Evolutionary conservation across 2,329 filamentous ascomycete species (phyloP).

Genomic region (Phyllosticta citribraziliensis): DNA sequence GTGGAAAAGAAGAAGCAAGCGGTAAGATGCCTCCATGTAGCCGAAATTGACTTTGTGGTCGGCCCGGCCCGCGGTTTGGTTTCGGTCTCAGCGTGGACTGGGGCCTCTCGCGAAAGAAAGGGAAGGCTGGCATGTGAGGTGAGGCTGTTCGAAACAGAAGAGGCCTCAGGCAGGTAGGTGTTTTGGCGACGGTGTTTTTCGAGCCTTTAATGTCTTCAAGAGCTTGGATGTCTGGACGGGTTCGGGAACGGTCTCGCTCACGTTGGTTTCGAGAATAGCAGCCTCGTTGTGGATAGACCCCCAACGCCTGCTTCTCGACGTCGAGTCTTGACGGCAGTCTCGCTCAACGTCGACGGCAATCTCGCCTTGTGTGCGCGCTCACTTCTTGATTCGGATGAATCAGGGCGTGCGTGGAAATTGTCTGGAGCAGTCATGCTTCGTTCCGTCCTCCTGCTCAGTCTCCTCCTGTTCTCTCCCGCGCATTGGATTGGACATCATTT

Average conservation of each 20-base stretch:
- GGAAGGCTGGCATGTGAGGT: too few relatives aligned
- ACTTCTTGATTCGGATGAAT: background rate
- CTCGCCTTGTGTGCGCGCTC: background rate
- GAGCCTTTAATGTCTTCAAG: background rate
- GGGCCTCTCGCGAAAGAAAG: too few relatives aligned
- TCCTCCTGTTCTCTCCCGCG: background rate
- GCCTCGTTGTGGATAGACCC: background rate
- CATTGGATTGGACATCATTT: conserved; percentile 3
- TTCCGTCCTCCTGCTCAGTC: background rate
- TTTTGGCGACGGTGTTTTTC: background rate
- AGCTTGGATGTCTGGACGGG: background rate
- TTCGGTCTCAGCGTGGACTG: background rate
- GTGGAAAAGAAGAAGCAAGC: background rate
- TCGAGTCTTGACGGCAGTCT: background rate
- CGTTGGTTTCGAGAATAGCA: background rate
- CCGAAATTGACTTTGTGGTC: background rate
- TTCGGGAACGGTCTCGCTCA: too few relatives aligned
- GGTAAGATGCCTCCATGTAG: too few relatives aligned
- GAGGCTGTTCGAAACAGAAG: too few relatives aligned
- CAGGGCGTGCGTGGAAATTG: background rate
- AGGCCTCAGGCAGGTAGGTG: background rate
- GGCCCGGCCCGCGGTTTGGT: background rate
- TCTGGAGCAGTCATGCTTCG: background rate
- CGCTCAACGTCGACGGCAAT: background rate
- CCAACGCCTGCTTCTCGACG: background rate